phyloP scores from a whole-genome alignment of 352 stramenopile genomes.

The Pythium insidiosum region DNA sequence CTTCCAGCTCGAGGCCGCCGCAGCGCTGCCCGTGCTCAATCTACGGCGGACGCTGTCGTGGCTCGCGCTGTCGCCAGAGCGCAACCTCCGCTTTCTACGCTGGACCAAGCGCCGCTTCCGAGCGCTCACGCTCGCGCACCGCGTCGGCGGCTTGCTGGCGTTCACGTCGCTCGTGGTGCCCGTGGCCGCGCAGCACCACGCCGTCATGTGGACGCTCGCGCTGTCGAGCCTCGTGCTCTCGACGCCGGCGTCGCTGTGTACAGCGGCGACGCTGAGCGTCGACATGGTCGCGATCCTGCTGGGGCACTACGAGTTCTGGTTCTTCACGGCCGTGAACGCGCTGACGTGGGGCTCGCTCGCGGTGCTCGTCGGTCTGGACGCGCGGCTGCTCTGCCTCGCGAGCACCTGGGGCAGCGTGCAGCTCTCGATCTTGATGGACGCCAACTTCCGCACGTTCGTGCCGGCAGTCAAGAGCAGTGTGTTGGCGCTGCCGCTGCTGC shows the following conservation, averaged over 20 bases:
- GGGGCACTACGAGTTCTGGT: constrained; percentile 32
- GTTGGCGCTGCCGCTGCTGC: constrained; percentile 2
- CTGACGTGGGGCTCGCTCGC: constrained; percentile 16
- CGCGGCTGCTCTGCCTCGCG: constrained; percentile 15
- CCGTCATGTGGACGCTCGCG: too few relatives aligned
- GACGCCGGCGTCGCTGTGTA: constrained; percentile 9
- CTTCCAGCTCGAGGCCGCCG: constrained; percentile 12
- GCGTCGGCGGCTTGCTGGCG: constrained; percentile 3
- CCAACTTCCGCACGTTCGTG: constrained; percentile 16
- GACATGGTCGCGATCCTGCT: constrained; percentile 20
- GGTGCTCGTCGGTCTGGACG: constrained; percentile 15
- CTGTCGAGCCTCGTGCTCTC: too few relatives aligned
- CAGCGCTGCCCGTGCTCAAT: constrained; percentile 10
- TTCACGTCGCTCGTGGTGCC: constrained; percentile 3
- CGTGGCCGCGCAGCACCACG: too few relatives aligned
- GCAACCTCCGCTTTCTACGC: constrained; percentile 8
- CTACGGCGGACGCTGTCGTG: constrained; percentile 10
- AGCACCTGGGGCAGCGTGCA: background rate
- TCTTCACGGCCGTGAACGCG: constrained; percentile 25
- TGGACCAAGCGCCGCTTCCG: constrained; percentile 13
- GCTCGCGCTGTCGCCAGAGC: background rate
- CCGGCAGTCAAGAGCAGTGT: constrained; percentile 4
- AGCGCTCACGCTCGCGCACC: constrained; percentile 2
- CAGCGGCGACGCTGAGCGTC: constrained; percentile 18
- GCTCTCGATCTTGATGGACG: constrained; percentile 7